Conservation (phyloP, 148 eudicot species). For the Nyssa sinensis region DNA sequence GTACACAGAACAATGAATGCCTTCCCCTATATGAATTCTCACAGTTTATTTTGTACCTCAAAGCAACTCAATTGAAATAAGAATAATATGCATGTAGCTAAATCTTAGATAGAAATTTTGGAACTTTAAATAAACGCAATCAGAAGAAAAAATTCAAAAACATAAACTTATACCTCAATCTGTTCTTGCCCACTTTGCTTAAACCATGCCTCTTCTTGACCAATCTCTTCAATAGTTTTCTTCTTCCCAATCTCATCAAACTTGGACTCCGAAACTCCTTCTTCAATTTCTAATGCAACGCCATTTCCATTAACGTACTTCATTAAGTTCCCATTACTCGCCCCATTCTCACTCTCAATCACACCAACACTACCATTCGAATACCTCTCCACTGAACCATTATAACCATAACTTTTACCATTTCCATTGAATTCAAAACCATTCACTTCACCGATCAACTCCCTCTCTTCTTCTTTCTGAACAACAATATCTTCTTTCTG, state of each 20-base stretch:
- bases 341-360: conserved; percentile 24
- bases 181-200: conserved; percentile 43
- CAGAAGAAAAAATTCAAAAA: background rate
- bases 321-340: conserved; percentile 46
- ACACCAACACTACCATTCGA: conserved; percentile 28
- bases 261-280: conserved; percentile 22
- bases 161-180: conserved; percentile 56
- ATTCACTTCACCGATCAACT: conserved; percentile 36
- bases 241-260: conserved; percentile 32
- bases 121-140: background rate
- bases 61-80: background rate
- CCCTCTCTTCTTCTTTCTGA: conserved; percentile 44
- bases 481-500: conserved; percentile 38
- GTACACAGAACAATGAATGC: background rate
- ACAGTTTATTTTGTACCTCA: background rate
- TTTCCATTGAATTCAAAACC: conserved; percentile 33
- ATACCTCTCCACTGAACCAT: conserved; percentile 18
- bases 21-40: background rate
- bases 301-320: conserved; percentile 54
- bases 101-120: too few species aligned
- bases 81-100: too few species aligned
- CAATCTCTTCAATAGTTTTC: conserved; percentile 86
- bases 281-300: conserved; percentile 21
- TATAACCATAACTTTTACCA: conserved; percentile 30
- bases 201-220: conserved; percentile 99